Evolutionary conservation across 2,329 filamentous ascomycete genomes (phyloP).

Genomic region (Diaporthe sp.): DNA sequence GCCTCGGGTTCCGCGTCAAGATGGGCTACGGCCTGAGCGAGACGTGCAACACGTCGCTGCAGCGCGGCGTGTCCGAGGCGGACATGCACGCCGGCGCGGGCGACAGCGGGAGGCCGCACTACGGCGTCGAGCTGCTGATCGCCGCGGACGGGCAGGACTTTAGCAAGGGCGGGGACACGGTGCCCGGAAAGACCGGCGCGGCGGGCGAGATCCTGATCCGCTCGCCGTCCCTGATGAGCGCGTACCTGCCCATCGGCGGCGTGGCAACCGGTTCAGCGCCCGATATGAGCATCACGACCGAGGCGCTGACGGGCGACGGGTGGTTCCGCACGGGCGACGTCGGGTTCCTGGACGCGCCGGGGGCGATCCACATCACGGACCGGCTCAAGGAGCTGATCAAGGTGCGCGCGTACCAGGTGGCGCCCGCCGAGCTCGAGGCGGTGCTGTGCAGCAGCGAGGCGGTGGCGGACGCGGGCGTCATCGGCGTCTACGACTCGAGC

Average conservation of each 20-base stretch:
- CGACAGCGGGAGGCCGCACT: conserved; percentile 76
- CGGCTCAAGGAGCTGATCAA: conserved; percentile 75
- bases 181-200: conserved; percentile 60
- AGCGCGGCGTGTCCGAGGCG: conserved; percentile 66
- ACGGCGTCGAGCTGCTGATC: conserved; percentile 74
- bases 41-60: conserved; percentile 74
- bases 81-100: conserved; percentile 65
- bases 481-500: conserved; percentile 65
- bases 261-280: neutral
- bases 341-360: conserved; percentile 68
- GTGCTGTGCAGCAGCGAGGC: conserved; percentile 51
- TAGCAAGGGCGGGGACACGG: conserved; percentile 49
- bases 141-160: conserved; percentile 64
- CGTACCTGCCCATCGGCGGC: conserved; percentile 75
- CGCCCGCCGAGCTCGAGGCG: conserved; percentile 58
- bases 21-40: conserved; percentile 86
- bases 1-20: conserved; percentile 63
- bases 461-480: conserved; percentile 66
- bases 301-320: conserved; percentile 65
- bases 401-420: conserved; percentile 59
- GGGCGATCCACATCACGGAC: conserved; percentile 77
- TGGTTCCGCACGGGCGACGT: conserved; percentile 83
- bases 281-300: conserved; percentile 53
- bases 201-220: conserved; percentile 77
- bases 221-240: conserved; percentile 75